Base-by-base conservation (phyloP, 805 yeast genomes). In the Pichia exigua region DNA sequence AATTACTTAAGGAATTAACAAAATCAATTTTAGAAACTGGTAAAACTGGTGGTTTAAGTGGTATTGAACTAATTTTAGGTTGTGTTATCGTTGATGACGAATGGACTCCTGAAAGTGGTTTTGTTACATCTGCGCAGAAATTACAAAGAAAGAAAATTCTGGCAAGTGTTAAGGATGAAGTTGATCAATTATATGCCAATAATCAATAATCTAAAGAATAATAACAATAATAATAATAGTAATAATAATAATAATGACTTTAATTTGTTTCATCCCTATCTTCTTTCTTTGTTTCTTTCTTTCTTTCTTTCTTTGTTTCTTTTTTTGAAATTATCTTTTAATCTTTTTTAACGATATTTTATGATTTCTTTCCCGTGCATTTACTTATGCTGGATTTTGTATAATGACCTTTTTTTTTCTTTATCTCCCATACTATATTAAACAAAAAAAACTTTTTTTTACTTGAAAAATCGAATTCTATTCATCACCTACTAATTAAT, bases 41-140 rank as follows among this genome's bases (percentile, higher is more conserved):
- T 60, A 83, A 79, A 69, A 60, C 78, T 20, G 91, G 84, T 66
- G 96, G 95, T 11, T 78, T 94, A 58, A 74, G 70, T 47, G 95
- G 96, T 54, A 91, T 89, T 59, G 98, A 94, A 71, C 74, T 92
- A 57, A 65, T 94, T 52, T 81, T 80, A 57, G 95, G 91, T 59
- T 76, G 85, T 55, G 89, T 85, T 15, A 68, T 94, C 54, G 76
- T 82, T 52, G 91, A 87, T 58, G 92, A 82, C 48, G 99, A 94
- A 73, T 94, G 99, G 98, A 94, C 98, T 42, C 98, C 99, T 43
- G 94, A 89, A 70, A 87, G 82, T 65, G 98, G 97, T 0, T 88
- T 73, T 59, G 95, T 92, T 52, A 90, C 98, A 17, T 83, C 95
- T 53, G 99, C 99, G 26, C 97, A 91, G 72, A 94, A 94, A 73